Percentiles rank a stretch among this genome's conserved stretches.
These are phyloP conservation scores for Colletotrichum paranaense DNA, from an alignment of 2,329 filamentous ascomycete genomes.

Conservation along the genomic window DNA sequence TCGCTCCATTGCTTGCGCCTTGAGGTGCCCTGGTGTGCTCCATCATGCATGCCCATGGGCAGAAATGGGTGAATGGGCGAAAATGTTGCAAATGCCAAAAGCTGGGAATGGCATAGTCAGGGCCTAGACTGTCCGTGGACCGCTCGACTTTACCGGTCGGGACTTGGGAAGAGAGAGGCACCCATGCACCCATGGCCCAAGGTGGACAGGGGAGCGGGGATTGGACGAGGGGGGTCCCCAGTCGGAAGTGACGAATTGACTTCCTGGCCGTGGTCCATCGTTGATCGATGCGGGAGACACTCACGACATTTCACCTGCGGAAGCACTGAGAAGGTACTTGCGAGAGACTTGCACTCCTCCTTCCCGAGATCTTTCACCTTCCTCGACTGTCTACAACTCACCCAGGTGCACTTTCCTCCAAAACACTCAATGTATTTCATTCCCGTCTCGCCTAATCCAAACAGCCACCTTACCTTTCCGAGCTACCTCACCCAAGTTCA, in stretches of 20 bases:
- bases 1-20: background rate
- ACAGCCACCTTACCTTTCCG: background rate
- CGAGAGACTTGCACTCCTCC: background rate
- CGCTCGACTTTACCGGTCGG: constrained; percentile 24
- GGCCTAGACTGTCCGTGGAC: constrained; percentile 28
- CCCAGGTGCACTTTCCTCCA: background rate
- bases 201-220: background rate
- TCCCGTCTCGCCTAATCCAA: background rate
- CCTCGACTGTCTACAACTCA: background rate
- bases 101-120: constrained; percentile 14
- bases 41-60: background rate
- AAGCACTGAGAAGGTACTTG: background rate
- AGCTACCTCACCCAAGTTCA: too few relatives aligned
- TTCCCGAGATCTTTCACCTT: background rate
- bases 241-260: constrained; percentile 28
- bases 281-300: constrained; percentile 23
- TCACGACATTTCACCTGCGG: too few relatives aligned
- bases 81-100: background rate
- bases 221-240: constrained; percentile 11
- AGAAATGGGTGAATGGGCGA: background rate
- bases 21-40: background rate
- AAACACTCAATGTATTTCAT: background rate
- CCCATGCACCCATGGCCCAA: background rate
- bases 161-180: background rate
- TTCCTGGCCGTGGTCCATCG: constrained; percentile 28